Evolutionary conservation across 352 stramenopile species (phyloP).

Genomic region (Phytopythium oedochilum): DNA sequence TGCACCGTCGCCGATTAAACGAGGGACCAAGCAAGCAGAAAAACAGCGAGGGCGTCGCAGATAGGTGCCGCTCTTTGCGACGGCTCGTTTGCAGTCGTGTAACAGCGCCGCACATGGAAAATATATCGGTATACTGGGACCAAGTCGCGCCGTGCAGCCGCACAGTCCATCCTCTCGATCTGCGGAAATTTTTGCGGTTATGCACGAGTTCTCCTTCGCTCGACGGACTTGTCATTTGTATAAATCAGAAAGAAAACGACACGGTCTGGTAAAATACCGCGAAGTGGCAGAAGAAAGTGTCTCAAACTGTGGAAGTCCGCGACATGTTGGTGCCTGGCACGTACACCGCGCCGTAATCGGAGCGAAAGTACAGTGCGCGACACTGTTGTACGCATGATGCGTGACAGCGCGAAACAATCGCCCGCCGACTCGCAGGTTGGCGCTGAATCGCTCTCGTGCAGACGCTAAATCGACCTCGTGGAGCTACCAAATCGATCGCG

Average conservation of each 20-base stretch:
- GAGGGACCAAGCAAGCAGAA: neutral
- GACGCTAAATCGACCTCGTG: too few relatives aligned
- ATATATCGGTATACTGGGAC: neutral
- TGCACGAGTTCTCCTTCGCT: too few relatives aligned
- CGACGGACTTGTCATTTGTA: too few relatives aligned
- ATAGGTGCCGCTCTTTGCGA: conserved; percentile 2
- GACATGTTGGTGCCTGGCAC: conserved; percentile 1
- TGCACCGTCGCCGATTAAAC: neutral
- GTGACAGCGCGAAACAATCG: neutral
- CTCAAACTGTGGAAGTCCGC: conserved; percentile 4
- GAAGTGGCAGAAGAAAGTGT: conserved; percentile 1
- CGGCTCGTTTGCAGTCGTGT: neutral
- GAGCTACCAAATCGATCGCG: too few relatives aligned
- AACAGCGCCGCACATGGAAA: neutral
- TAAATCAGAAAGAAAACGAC: too few relatives aligned
- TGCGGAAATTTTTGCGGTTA: too few relatives aligned
- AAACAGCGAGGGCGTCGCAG: neutral
- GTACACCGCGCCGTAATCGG: neutral
- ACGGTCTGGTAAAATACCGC: neutral
- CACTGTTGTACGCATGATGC: neutral
- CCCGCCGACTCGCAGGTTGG: too few relatives aligned
- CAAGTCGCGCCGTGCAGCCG: neutral
- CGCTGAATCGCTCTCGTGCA: too few relatives aligned
- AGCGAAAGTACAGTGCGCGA: neutral
- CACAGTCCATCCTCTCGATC: neutral